Percentiles rank a stretch among this genome's conserved stretches.
Conservation (phyloP, 2,329 filamentous ascomycete species). For the Dothistroma pini region DNA sequence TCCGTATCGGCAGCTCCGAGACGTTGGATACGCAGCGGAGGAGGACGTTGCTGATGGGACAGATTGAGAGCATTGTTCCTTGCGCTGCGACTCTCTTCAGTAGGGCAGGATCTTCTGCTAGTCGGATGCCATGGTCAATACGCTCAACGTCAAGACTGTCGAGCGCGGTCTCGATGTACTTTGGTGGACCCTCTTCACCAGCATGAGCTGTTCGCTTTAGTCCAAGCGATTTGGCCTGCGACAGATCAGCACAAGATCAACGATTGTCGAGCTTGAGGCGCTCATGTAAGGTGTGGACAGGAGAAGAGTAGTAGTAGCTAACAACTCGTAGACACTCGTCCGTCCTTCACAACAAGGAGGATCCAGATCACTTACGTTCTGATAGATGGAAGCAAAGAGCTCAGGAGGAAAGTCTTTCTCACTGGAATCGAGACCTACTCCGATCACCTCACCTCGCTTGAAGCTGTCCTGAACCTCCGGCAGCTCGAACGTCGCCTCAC, state of each 20-base stretch:
- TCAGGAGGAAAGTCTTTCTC: slow-evolving; percentile 45
- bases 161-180: slow-evolving; percentile 62
- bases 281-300: too few relatives aligned
- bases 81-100: slow-evolving; percentile 56
- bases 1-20: slow-evolving; percentile 57
- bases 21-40: slow-evolving; percentile 55
- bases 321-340: too few relatives aligned
- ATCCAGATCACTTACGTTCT: slow-evolving; percentile 27
- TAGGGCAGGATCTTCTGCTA: slow-evolving; percentile 58
- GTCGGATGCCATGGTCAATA: slow-evolving; percentile 71
- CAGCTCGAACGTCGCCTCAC: slow-evolving; percentile 46
- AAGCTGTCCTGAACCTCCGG: slow-evolving; percentile 44
- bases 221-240: slow-evolving; percentile 46
- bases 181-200: slow-evolving; percentile 68
- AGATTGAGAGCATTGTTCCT: slow-evolving; percentile 64
- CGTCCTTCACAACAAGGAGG: too few relatives aligned
- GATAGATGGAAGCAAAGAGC: slow-evolving; percentile 61
- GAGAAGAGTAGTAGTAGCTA: too few relatives aligned
- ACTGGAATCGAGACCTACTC: slow-evolving; percentile 66
- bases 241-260: background rate
- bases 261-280: too few relatives aligned
- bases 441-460: slow-evolving; percentile 51
- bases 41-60: slow-evolving; percentile 69
- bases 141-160: slow-evolving; percentile 59
- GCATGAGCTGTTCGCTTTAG: slow-evolving; percentile 68